Conservation (phyloP, 768 basidiomycete genomes). For the Termitomyces sp. region DNA sequence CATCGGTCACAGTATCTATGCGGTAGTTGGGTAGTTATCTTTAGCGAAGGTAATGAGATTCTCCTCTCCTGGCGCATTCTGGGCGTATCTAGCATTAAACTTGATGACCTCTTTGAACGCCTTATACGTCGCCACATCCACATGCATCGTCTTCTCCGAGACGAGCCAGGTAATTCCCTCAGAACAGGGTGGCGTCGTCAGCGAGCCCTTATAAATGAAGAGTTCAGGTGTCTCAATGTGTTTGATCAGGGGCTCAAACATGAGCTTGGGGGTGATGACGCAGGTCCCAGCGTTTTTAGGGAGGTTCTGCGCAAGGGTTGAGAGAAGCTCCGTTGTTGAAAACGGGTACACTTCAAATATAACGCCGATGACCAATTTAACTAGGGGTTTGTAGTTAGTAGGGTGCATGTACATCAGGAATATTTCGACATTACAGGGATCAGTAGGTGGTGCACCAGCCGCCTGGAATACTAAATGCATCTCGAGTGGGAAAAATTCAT, state of each 20-base stretch:
- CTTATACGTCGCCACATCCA: conserved; percentile 6
- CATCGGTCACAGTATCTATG: neutral
- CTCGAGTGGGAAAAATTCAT: conserved; percentile 13
- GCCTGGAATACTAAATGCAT: conserved; percentile 16
- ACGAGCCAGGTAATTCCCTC: conserved; percentile 14
- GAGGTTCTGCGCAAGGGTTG: neutral
- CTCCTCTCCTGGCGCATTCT: conserved; percentile 9
- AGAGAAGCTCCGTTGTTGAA: conserved; percentile 7
- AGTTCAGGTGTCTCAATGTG: neutral
- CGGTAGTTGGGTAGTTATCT: neutral
- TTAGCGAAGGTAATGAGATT: conserved; percentile 11
- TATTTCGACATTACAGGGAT: neutral
- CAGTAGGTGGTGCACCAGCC: neutral
- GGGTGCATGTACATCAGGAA: neutral
- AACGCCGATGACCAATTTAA: conserved; percentile 5
- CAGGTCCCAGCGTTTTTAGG: neutral
- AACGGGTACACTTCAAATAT: conserved; percentile 5
- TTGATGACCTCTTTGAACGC: conserved; percentile 13
- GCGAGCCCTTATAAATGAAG: conserved; percentile 11
- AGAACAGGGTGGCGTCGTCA: conserved; percentile 15
- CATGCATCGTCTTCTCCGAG: neutral
- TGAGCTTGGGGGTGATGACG: neutral
- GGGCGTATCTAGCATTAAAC: conserved; percentile 11
- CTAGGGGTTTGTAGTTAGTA: neutral
- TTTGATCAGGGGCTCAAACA: neutral